These are phyloP conservation scores for Talaromyces rugulosus DNA, from an alignment of 2,329 filamentous ascomycete genomes.

Conservation along the genomic window DNA sequence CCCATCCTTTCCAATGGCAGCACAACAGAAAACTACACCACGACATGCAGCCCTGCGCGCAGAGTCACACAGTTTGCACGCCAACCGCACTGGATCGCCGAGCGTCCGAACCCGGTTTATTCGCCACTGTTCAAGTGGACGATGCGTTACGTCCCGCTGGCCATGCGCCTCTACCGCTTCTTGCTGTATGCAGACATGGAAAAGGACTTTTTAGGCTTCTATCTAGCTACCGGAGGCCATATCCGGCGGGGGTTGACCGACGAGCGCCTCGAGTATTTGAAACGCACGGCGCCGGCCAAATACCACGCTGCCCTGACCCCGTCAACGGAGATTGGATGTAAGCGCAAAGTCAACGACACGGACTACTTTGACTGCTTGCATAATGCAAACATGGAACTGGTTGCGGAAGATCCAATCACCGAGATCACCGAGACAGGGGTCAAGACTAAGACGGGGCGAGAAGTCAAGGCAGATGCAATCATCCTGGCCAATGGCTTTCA, in stretches of 20 bases:
- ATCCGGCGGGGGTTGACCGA: conserved; percentile 34
- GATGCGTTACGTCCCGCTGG: conserved; percentile 44
- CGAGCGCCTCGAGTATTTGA: conserved; percentile 42
- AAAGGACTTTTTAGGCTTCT: conserved; percentile 40
- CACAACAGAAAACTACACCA: conserved; percentile 3
- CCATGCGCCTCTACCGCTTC: conserved; percentile 43
- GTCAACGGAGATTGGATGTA: conserved; percentile 45
- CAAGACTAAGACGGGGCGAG: conserved; percentile 33
- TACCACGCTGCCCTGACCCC: conserved; percentile 45
- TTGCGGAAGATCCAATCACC: conserved; percentile 38
- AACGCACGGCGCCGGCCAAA: conserved; percentile 37
- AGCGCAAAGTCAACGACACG: conserved; percentile 46
- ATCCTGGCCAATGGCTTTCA: conserved; percentile 49
- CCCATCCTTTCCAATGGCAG: conserved; percentile 39
- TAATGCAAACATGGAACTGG: conserved; percentile 38
- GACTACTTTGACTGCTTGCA: conserved; percentile 44
- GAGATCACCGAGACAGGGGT: conserved; percentile 37
- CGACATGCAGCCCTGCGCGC: conserved; percentile 25
- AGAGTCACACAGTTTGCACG: conserved; percentile 47
- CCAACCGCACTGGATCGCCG: conserved; percentile 48
- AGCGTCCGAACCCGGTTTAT: conserved; percentile 43
- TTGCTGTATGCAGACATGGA: conserved; percentile 43
- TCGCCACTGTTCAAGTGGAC: conserved; percentile 36
- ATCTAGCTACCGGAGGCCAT: conserved; percentile 32
- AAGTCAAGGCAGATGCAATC: conserved; percentile 43